Evolutionary conservation across 163 green algal genomes (phyloP), one percentile per base, ranked within the genome.

Genomic region (Picocystis sp.): DNA sequence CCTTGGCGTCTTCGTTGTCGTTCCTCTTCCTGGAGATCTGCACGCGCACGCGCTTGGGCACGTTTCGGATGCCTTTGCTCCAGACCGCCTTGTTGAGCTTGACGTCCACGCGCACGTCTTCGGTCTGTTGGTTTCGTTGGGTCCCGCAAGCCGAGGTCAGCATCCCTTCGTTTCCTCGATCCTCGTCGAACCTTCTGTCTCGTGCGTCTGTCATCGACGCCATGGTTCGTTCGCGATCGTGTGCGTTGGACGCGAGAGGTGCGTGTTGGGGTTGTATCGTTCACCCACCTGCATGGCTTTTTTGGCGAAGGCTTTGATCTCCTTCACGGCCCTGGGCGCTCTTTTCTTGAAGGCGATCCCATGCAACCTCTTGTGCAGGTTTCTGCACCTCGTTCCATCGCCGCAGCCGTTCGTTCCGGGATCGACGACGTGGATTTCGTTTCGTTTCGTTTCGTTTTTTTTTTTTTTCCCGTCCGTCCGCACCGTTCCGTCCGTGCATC

Each of bases 71-170:
- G 24, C 24, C 51, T 69, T 84, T 78, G 68, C 67, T 81, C 90
- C 90, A 99, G n/a, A 99, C 76, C 2, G 77, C 75, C 81, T 97
- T 97, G 84, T 99, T 99, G 8, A 99, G 84, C 74, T 90, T 92
- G 17, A 94, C 83, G 70, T 99, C 90, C 35, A 99, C 47, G 47
- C 88, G 76, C 45, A 99, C 90, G 47, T 97, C 90, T 14, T 66
- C 82, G 24, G 90, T 99, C 54, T 77, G 29, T 38, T 38, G 17
- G 17, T 19, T 19, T 19, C 17, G 17, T 19, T 19, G 17, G 17
- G 17, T 19, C 17, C 17, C 17, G 17, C 17, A 19, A 19, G 17
- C 17, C 17, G 17, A 19, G 17, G 17, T 19, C 17, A 19, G 17
- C 17, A 19, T 38, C 8, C 8, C 29, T 38, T 38, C 29, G 29